Conservation (phyloP, 257 asterid genomes). For the Paulownia fortunei region DNA sequence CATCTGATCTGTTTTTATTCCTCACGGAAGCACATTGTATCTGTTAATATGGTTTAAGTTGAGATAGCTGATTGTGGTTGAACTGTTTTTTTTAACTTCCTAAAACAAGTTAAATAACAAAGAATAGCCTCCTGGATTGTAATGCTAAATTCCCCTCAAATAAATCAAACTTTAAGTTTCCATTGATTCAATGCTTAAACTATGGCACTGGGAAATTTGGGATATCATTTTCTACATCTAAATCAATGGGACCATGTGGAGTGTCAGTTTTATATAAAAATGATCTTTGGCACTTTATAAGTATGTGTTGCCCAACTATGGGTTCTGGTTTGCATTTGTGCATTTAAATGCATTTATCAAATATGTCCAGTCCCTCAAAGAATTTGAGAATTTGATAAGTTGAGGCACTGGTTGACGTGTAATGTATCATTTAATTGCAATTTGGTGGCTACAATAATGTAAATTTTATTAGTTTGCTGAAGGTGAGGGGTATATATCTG, state of each 20-base stretch:
- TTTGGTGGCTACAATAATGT: not conserved
- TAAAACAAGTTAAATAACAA: not conserved
- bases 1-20: not conserved
- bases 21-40: not conserved
- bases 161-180: not conserved
- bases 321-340: not conserved
- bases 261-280: not conserved
- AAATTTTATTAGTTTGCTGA: not conserved
- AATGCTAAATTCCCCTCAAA: not conserved
- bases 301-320: not conserved
- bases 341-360: not conserved
- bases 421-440: not conserved
- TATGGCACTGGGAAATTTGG: not conserved
- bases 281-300: not conserved
- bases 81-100: not conserved
- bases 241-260: not conserved
- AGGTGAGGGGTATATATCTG: not conserved
- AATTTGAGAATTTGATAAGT: not conserved
- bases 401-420: not conserved
- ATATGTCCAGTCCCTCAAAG: not conserved
- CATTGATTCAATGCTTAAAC: not conserved
- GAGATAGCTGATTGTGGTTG: not conserved
- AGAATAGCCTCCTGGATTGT: not conserved
- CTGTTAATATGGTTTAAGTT: not conserved
- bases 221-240: not conserved